phyloP scores from a whole-genome alignment of 352 stramenopile genomes.

The Pythium apleroticum region DNA sequence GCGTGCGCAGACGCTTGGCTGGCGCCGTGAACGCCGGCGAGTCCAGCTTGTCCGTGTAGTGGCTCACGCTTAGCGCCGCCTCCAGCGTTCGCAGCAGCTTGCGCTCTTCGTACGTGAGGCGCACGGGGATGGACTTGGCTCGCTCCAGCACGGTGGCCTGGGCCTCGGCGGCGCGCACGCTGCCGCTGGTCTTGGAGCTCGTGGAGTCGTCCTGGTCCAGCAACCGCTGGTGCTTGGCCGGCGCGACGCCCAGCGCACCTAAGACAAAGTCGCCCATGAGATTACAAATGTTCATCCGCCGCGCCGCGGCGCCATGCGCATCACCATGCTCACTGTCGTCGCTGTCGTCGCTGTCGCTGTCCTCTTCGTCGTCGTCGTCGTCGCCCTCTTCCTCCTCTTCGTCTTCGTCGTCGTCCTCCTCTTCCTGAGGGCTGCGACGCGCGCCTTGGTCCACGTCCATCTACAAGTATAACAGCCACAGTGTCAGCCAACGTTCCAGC shows the following conservation, averaged over 20 bases:
- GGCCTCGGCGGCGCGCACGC: slow-evolving; percentile 22
- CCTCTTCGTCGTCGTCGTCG: slow-evolving; percentile 22
- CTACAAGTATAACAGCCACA: slow-evolving; percentile 2
- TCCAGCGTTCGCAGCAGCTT: slow-evolving; percentile 94
- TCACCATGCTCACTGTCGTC: slow-evolving; percentile 32
- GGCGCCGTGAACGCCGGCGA: slow-evolving; percentile 55
- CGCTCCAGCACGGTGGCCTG: slow-evolving; percentile 79
- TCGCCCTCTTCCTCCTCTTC: slow-evolving; percentile 16
- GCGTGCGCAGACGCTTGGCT: slow-evolving; percentile 82
- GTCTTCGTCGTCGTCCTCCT: not conserved
- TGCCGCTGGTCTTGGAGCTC: slow-evolving; percentile 15
- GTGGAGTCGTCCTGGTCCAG: slow-evolving; percentile 10
- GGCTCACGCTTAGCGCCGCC: slow-evolving; percentile 90
- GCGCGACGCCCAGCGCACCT: slow-evolving; percentile 35
- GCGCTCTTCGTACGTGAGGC: slow-evolving; percentile 93
- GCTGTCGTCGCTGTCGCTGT: slow-evolving; percentile 17
- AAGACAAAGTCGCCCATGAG: slow-evolving; percentile 86
- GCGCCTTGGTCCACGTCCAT: slow-evolving; percentile 18
- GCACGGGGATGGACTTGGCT: slow-evolving; percentile 96
- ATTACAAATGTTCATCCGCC: slow-evolving; percentile 83
- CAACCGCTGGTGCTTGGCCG: slow-evolving; percentile 4
- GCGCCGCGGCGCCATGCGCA: slow-evolving; percentile 18
- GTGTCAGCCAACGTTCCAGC: slow-evolving; percentile 19
- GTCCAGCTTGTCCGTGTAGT: slow-evolving; percentile 95
- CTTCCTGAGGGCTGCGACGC: not conserved